Evolutionary conservation across 2,329 filamentous ascomycete genomes (phyloP), one percentile per base, ranked within the genome.

Genomic region (Trichoderma polysporum): DNA sequence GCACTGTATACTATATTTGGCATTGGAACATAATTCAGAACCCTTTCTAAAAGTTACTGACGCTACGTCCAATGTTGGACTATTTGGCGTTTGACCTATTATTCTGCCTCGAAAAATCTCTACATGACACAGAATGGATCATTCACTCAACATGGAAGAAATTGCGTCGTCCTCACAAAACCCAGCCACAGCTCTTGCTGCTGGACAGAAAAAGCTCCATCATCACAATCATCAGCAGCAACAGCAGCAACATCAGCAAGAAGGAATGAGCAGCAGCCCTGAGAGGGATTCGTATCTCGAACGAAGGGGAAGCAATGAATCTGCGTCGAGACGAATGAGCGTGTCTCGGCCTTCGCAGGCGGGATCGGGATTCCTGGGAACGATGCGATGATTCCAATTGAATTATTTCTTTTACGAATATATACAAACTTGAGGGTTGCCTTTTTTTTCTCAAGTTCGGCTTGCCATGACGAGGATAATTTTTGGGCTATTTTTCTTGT

Each of bases 341-440:
- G 25, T 15, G 13, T 59, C 63, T 13, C 63, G 66, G 4, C 66
- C 66, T 22, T 62, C 49, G 29, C 50, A 61, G 17, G 49, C 66
- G 22, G 58, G 53, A 12, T 62, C 66, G 7, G 66, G 66, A n/a
- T 67, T 67, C 15, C 15, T 67, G n/a, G 66, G 66, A n/a, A 67
- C 66, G 22, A 67, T 67, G 66, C 66, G 66, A 57, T 67, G 22
- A 50, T 17, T 41, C 7, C 29, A 13, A 29, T 41, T 3, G 4
- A 45, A 19, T 27, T 6, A 22, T 29, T 12, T 8, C 19, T 17
- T 49, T 45, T 45, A 45, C 41, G 41, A 45, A 10, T 45, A 8
- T 12, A 45, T 22, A 22, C 41, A 22, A 3, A 12, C n/a, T 45
- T n/a, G 31, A 39, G 53, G 31, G 19, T 37, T 25, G n/a, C 15